Conservation (phyloP, 495 filamentous ascomycete species). For the Tuber calosporum region DNA sequence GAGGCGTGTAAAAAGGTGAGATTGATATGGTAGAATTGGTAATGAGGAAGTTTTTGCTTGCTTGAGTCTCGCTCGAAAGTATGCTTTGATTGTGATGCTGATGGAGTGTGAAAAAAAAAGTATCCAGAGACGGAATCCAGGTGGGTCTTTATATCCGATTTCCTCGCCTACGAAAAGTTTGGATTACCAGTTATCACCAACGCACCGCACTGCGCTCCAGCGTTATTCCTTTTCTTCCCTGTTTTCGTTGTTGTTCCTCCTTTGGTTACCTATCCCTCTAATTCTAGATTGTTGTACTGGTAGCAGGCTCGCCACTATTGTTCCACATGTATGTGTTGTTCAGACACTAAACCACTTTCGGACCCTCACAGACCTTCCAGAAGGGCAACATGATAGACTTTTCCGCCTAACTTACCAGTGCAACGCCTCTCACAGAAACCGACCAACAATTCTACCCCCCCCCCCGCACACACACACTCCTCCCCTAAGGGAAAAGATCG, state of each 20-base stretch:
- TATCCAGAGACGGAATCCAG: background rate
- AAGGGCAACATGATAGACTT: background rate
- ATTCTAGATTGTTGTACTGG: background rate
- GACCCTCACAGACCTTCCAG: background rate
- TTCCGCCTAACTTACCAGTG: background rate
- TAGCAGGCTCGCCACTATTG: background rate
- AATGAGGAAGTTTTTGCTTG: background rate
- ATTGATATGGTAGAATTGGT: background rate
- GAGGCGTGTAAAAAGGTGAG: background rate
- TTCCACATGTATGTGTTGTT: conserved; percentile 3
- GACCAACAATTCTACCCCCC: background rate
- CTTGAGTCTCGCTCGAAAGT: conserved; percentile 2
- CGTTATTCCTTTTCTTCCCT: background rate
- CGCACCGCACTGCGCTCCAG: background rate
- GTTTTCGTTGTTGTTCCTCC: background rate
- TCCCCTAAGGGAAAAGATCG: background rate
- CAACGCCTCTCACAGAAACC: background rate
- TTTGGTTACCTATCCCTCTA: background rate
- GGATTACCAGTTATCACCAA: background rate
- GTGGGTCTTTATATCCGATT: background rate
- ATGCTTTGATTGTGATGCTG: conserved; percentile 3
- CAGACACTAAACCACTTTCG: background rate
- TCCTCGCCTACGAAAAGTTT: background rate
- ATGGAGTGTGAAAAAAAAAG: background rate
- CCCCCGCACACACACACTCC: background rate